These are phyloP conservation scores for Pseudogymnoascus sp. DNA, from an alignment of 2,329 filamentous ascomycete species.

Conservation along the genomic window DNA sequence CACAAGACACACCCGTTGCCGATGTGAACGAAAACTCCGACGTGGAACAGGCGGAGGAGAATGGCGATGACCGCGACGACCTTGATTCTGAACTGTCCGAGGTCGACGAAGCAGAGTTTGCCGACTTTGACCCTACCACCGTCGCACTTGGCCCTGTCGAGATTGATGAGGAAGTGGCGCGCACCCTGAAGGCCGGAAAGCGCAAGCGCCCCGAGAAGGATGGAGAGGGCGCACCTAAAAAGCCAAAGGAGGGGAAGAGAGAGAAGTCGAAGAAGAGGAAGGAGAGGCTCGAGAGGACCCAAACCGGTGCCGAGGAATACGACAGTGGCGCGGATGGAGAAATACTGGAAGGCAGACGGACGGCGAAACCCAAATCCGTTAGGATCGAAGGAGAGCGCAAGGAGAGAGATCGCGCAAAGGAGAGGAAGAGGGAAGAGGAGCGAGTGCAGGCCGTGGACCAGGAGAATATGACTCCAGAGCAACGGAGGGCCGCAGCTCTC, in stretches of 20 bases:
- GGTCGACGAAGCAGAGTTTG: slow-evolving; percentile 61
- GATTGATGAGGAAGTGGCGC: slow-evolving; percentile 57
- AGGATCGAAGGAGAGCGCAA: slow-evolving; percentile 35
- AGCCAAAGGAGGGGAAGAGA: slow-evolving; percentile 56
- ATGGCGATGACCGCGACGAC: slow-evolving; percentile 33
- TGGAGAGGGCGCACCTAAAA: slow-evolving; percentile 58
- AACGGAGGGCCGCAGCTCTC: slow-evolving; percentile 73
- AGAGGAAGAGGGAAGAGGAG: slow-evolving; percentile 40
- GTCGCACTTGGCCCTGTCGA: slow-evolving; percentile 57
- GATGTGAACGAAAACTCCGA: slow-evolving; percentile 4
- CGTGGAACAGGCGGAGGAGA: not conserved
- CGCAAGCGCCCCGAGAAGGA: slow-evolving; percentile 54
- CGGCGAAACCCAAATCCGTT: slow-evolving; percentile 29
- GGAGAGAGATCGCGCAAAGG: slow-evolving; percentile 23
- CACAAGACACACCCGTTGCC: not conserved
- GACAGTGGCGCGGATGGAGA: slow-evolving; percentile 37
- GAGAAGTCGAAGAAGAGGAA: slow-evolving; percentile 65
- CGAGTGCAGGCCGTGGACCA: slow-evolving; percentile 60
- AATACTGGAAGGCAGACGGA: slow-evolving; percentile 44
- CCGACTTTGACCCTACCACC: slow-evolving; percentile 57
- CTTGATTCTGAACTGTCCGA: slow-evolving; percentile 52
- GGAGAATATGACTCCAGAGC: slow-evolving; percentile 72
- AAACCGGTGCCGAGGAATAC: slow-evolving; percentile 38
- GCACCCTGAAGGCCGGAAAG: slow-evolving; percentile 56
- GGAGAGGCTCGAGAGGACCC: slow-evolving; percentile 42